Percentiles rank a stretch among this genome's conserved stretches.
Conservation (phyloP, 805 yeast species). For the Candida orba region DNA sequence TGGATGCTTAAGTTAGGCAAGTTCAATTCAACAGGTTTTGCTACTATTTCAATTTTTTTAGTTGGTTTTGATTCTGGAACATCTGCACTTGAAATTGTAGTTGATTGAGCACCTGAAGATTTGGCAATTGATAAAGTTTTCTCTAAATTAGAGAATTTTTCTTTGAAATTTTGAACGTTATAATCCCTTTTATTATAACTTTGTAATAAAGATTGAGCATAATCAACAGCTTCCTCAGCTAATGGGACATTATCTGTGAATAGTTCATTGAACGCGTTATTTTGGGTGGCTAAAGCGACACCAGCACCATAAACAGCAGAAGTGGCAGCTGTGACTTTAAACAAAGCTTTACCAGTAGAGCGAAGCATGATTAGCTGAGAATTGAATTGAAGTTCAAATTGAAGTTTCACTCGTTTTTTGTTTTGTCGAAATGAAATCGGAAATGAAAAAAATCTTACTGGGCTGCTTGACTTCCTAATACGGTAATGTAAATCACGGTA, state of each 20-base stretch:
- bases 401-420: not conserved
- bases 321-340: conserved; percentile 26
- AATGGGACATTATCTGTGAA: conserved; percentile 61
- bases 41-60: conserved; percentile 3
- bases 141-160: conserved; percentile 32
- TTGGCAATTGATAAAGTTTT: conserved; percentile 33
- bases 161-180: conserved; percentile 30
- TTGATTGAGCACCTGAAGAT: conserved; percentile 29
- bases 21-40: not conserved
- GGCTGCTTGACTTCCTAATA: conserved; percentile 4
- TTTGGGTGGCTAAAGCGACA: conserved; percentile 46
- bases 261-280: conserved; percentile 52
- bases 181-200: conserved; percentile 18
- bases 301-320: conserved; percentile 49
- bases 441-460: not conserved
- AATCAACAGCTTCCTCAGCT: conserved; percentile 47
- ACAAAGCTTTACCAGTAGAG: conserved; percentile 26
- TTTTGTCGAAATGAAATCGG: not conserved
- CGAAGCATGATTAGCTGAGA: conserved; percentile 17
- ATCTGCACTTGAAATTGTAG: conserved; percentile 24
- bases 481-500: not conserved
- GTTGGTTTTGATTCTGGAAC: conserved; percentile 8
- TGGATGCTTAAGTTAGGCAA: conserved; percentile 24
- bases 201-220: conserved; percentile 33
- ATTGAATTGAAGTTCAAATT: not conserved